These are phyloP conservation scores for Citrullus amarus DNA, from an alignment of 306 rosid genomes.

Conservation along the genomic window DNA sequence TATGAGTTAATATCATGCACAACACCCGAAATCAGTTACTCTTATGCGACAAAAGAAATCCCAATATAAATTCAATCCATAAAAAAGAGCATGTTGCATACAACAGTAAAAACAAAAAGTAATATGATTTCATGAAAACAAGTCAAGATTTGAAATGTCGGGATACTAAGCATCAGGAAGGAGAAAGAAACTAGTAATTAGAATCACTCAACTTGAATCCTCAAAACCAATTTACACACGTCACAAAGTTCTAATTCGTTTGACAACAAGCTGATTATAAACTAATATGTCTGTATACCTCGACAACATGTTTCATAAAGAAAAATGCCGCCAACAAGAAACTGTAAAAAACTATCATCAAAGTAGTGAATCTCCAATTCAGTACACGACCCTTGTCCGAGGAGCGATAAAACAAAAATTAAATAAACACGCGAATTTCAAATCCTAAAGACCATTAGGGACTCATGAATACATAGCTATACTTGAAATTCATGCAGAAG, in stretches of 20 bases:
- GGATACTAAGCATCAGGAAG: background rate
- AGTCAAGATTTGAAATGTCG: background rate
- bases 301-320: background rate
- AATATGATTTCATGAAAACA: background rate
- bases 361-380: background rate
- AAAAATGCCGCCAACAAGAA: background rate
- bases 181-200: background rate
- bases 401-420: background rate
- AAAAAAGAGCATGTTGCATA: background rate
- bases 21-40: background rate
- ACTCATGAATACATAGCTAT: background rate
- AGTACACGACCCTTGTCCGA: background rate
- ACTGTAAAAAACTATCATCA: background rate
- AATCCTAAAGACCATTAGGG: background rate
- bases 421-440: background rate
- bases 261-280: background rate
- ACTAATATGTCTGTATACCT: background rate
- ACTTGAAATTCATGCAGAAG: background rate
- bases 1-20: constrained; percentile 11
- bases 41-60: background rate
- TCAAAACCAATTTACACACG: background rate
- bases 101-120: background rate
- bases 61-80: background rate
- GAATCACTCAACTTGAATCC: background rate
- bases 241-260: background rate